Conservation (phyloP, 2,329 filamentous ascomycete species). For the Talaromyces sp. region DNA sequence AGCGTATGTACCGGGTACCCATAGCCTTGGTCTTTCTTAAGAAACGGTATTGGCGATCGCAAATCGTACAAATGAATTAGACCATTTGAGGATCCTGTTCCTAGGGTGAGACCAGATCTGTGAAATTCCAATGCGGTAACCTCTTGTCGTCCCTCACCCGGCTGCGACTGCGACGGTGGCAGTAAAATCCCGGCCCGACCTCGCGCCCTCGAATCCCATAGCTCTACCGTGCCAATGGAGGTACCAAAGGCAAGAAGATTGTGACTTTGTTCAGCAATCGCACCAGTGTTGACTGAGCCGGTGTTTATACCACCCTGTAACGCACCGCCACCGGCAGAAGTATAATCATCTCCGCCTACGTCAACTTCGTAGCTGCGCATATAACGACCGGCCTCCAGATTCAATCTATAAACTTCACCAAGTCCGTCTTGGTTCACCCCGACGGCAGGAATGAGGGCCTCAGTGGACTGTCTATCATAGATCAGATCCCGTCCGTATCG, state of each 20-base stretch:
- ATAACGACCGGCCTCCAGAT: conserved; percentile 85
- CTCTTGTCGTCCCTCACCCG: conserved; percentile 50
- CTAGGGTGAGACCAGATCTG: conserved; percentile 75
- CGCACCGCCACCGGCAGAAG: conserved; percentile 62
- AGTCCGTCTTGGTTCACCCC: conserved; percentile 80
- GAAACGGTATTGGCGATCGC: conserved; percentile 75
- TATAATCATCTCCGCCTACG: conserved; percentile 76
- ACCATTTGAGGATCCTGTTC: conserved; percentile 81
- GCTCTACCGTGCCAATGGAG: conserved; percentile 89
- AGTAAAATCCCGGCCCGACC: conserved; percentile 74
- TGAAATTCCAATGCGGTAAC: conserved; percentile 87
- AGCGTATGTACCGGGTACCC: conserved; percentile 88
- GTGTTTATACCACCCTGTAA: conserved; percentile 83
- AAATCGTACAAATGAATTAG: conserved; percentile 89
- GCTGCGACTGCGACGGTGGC: conserved; percentile 45
- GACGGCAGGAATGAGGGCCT: conserved; percentile 81
- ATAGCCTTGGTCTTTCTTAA: conserved; percentile 94
- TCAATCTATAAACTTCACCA: conserved; percentile 89
- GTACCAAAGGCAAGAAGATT: conserved; percentile 92
- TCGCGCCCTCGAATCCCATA: conserved; percentile 88
- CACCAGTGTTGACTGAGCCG: conserved; percentile 80
- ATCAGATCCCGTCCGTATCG: conserved; percentile 86
- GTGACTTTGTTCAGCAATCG: conserved; percentile 83
- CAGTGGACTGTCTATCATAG: conserved; percentile 77
- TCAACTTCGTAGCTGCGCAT: conserved; percentile 93